These are phyloP conservation scores for Rhodofomes roseus DNA, from an alignment of 1,284 basidiomycete species.

Conservation along the genomic window DNA sequence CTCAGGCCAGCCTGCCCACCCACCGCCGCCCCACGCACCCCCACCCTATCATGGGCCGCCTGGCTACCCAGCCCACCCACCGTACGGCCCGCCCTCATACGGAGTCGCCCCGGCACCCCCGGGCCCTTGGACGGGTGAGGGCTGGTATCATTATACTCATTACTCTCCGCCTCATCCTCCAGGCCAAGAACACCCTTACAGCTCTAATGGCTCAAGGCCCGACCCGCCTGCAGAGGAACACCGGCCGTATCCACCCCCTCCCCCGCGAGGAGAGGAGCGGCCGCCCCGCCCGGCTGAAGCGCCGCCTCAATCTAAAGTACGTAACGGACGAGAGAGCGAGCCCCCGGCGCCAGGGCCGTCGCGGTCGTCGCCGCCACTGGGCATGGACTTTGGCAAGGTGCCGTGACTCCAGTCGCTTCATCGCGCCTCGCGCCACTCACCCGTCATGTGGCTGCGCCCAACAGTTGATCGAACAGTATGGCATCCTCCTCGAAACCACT, in stretches of 20 bases:
- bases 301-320: slow-evolving; percentile 16
- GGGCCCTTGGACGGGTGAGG: slow-evolving; percentile 31
- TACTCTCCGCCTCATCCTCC: slow-evolving; percentile 24
- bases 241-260: slow-evolving; percentile 18
- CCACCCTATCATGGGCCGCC: slow-evolving; percentile 27
- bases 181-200: slow-evolving; percentile 25
- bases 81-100: slow-evolving; percentile 31
- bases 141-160: slow-evolving; percentile 26
- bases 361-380: slow-evolving; percentile 15
- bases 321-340: slow-evolving; percentile 22
- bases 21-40: slow-evolving; percentile 23
- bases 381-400: slow-evolving; percentile 52
- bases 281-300: slow-evolving; percentile 17
- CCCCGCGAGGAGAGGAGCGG: slow-evolving; percentile 25
- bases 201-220: slow-evolving; percentile 31
- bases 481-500: slow-evolving; percentile 38
- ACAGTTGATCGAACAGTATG: slow-evolving; percentile 46
- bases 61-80: slow-evolving; percentile 23
- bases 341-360: slow-evolving; percentile 17
- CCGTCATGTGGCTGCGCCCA: background rate
- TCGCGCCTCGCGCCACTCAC: background rate
- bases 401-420: slow-evolving; percentile 20
- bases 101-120: slow-evolving; percentile 28
- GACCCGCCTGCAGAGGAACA: slow-evolving; percentile 23
- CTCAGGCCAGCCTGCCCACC: slow-evolving; percentile 35